Base-by-base conservation (phyloP, 495 filamentous ascomycete species). In the Clohesyomyces aquaticus region DNA sequence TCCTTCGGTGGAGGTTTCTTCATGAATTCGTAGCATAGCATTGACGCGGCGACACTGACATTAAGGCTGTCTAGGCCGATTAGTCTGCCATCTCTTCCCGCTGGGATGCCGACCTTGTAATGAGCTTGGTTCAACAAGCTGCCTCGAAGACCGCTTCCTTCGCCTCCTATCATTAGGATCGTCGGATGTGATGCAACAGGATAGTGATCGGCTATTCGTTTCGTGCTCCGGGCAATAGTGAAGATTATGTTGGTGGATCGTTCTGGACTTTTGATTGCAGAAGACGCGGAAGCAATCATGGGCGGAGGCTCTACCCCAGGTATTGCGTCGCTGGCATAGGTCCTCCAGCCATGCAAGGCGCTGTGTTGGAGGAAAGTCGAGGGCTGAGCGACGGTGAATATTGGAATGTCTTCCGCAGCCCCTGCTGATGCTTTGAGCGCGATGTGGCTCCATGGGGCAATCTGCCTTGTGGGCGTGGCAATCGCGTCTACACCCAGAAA, bases 391-490 rank as follows among this genome's bases (percentile, higher is more conserved):
- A 93, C 81, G 8, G 83, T 77, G 42, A 96, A 83, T 9, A 96
- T 73, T 0, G 83, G 83, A 60, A 96, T 77, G 53, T 84, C 81
- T 73, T 98, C 94, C 3, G 89, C 83, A 16, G 93, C 92, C 22
- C 94, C 94, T 0, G 89, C 85, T 9, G 92, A 91, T 1, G 93
- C 87, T 71, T 98, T 98, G 49, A 94, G 82, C 0, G 91, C 84
- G 10, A 91, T 82, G 1, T 91, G 78, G 26, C 87, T 88, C 42
- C 97, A 74, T 1, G 85, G 81, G 0, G 92, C 90, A 11, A 87
- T 89, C 69, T 68, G 69, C 12, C 72, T 63, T 12, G 63, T 73
- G 10, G 68, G 61, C 18, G 77, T 65, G 4, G 70, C 73, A 1
- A 79, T 71, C 6, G 88, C 91, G 60, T 90, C 87, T 14, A 89